phyloP scores from a whole-genome alignment of 2,329 filamentous ascomycete genomes.

The Apiospora sp. region DNA sequence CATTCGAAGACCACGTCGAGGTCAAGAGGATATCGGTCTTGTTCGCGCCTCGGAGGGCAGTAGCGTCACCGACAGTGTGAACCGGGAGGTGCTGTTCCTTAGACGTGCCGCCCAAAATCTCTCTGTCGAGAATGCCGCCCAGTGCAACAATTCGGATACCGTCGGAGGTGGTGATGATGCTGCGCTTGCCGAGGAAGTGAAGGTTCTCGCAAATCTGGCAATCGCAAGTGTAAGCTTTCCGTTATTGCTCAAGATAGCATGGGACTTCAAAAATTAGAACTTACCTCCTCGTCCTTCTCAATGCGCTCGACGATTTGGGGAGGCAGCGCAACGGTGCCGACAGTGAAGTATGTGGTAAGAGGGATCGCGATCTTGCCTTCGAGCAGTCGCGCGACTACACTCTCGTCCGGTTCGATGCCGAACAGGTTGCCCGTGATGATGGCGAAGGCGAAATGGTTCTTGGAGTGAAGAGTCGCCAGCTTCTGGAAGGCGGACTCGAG shows the following conservation, averaged over 20 bases:
- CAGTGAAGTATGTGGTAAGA: conserved; percentile 88
- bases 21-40: conserved; percentile 88
- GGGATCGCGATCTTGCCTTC: conserved; percentile 77
- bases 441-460: conserved; percentile 88
- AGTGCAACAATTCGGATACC: conserved; percentile 88
- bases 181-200: conserved; percentile 87
- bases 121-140: conserved; percentile 74
- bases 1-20: conserved; percentile 79
- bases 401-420: conserved; percentile 64
- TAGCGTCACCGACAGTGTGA: conserved; percentile 80
- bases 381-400: conserved; percentile 69
- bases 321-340: conserved; percentile 79
- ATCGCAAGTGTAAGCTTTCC: conserved; percentile 3
- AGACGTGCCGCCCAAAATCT: conserved; percentile 67
- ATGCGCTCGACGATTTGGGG: conserved; percentile 75
- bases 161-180: conserved; percentile 87
- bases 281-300: conserved; percentile 68
- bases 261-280: conserved; percentile 32
- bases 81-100: conserved; percentile 79
- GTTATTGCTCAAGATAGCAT: not conserved
- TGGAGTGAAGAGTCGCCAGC: conserved; percentile 79
- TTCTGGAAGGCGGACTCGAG: conserved; percentile 81
- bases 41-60: conserved; percentile 77
- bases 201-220: conserved; percentile 83
- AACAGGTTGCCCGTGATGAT: conserved; percentile 89